phyloP scores from a whole-genome alignment of 129 eudicot genomes.

The Smallanthus sonchifolius region DNA sequence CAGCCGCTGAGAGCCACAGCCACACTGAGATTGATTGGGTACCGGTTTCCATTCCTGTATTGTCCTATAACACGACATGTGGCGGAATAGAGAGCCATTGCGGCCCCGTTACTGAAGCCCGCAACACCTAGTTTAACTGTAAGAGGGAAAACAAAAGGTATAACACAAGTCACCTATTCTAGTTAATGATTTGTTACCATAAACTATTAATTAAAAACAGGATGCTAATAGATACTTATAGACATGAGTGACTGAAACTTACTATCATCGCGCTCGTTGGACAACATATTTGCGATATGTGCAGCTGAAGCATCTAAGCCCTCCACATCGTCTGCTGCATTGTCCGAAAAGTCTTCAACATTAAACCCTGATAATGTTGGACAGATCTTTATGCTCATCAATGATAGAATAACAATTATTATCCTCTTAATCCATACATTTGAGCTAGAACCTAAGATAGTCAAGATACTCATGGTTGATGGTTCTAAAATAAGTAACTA shows the following conservation, averaged over 20 bases:
- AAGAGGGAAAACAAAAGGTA: not conserved
- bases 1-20: slow-evolving; percentile 63
- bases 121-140: slow-evolving; percentile 66
- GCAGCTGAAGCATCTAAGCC: slow-evolving; percentile 59
- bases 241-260: slow-evolving; percentile 21
- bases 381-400: not conserved
- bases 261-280: slow-evolving; percentile 50
- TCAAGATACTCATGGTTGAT: not conserved
- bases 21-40: slow-evolving; percentile 46
- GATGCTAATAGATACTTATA: not conserved
- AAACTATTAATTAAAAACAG: not conserved
- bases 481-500: not conserved
- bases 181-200: not conserved
- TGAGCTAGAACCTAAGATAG: not conserved
- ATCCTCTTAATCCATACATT: not conserved
- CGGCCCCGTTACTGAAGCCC: slow-evolving; percentile 65
- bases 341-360: slow-evolving; percentile 45
- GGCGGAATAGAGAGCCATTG: slow-evolving; percentile 55
- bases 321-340: slow-evolving; percentile 42
- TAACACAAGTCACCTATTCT: not conserved
- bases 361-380: slow-evolving; percentile 44
- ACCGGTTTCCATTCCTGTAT: slow-evolving; percentile 48
- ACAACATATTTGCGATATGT: slow-evolving; percentile 43
- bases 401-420: not conserved
- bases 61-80: slow-evolving; percentile 48